These are phyloP conservation scores for Phaffomyces antillensis DNA, from an alignment of 805 yeast genomes.

Conservation along the genomic window DNA sequence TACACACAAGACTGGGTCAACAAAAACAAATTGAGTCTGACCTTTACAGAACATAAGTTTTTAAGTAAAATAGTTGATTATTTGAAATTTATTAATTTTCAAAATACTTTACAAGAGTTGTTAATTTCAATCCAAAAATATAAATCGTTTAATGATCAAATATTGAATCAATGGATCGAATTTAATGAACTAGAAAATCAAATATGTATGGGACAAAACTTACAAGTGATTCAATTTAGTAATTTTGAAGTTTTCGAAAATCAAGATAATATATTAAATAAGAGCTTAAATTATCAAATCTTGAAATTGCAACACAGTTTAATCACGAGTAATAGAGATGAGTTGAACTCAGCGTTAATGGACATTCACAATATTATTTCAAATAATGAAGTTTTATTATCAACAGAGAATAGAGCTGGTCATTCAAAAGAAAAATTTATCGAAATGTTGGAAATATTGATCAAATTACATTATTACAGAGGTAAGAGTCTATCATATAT, in stretches of 20 bases:
- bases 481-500: constrained; percentile 12
- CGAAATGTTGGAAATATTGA: constrained; percentile 7
- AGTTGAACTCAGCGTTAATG: constrained; percentile 5
- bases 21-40: constrained; percentile 8
- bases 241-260: no score
- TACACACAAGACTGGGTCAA: constrained; percentile 27
- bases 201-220: constrained; percentile 7
- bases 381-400: constrained; percentile 1
- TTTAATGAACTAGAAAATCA: constrained; percentile 10
- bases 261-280: not conserved
- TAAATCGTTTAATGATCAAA: not conserved
- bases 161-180: constrained; percentile 13
- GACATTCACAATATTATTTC: constrained; percentile 1
- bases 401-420: constrained; percentile 10
- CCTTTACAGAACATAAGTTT: constrained; percentile 15
- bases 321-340: constrained; percentile 9
- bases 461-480: constrained; percentile 13
- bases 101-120: constrained; percentile 9
- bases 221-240: not conserved
- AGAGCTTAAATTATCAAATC: constrained; percentile 4
- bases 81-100: constrained; percentile 16
- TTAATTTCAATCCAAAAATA: constrained; percentile 11
- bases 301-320: constrained; percentile 13
- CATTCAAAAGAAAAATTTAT: constrained; percentile 8
- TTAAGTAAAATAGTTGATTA: constrained; percentile 13